Evolutionary conservation across 441 rosid species (phyloP).

Genomic region (Aleurites moluccanus): DNA sequence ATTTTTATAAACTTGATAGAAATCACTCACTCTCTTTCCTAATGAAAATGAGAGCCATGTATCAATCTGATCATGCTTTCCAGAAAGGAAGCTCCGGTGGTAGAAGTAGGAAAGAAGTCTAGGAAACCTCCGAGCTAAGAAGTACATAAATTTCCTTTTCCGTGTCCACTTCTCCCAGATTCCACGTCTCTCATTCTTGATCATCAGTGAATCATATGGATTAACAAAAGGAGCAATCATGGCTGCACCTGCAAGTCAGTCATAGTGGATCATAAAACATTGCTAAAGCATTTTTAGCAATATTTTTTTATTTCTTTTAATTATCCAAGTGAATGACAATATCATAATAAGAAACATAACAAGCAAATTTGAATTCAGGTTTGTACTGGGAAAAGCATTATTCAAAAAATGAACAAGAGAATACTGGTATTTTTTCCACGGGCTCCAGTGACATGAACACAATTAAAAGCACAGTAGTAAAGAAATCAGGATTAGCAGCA

Average conservation of each 20-base stretch:
- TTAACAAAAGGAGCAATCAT: constrained; percentile 72
- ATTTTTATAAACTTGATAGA: background rate
- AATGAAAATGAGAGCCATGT: constrained; percentile 59
- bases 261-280: constrained; percentile 6
- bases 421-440: background rate
- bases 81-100: constrained; percentile 53
- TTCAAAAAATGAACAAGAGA: background rate
- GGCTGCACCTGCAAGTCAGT: constrained; percentile 52
- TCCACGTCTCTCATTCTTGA: constrained; percentile 44
- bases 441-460: background rate
- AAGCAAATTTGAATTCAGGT: background rate
- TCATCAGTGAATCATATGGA: constrained; percentile 65
- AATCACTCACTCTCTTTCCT: constrained; percentile 46
- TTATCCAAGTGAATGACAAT: background rate
- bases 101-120: constrained; percentile 51
- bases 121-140: constrained; percentile 60
- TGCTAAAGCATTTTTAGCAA: constrained; percentile 4
- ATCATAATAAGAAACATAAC: constrained; percentile 4
- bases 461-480: too few relatives aligned
- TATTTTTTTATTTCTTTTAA: background rate
- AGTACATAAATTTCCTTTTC: constrained; percentile 55
- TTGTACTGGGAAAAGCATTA: background rate
- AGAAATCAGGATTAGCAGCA: too few relatives aligned
- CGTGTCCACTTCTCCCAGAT: constrained; percentile 58
- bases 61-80: constrained; percentile 64